These are phyloP conservation scores for Cytospora piceicola DNA, from an alignment of 2,329 filamentous ascomycete genomes.

Conservation along the genomic window DNA sequence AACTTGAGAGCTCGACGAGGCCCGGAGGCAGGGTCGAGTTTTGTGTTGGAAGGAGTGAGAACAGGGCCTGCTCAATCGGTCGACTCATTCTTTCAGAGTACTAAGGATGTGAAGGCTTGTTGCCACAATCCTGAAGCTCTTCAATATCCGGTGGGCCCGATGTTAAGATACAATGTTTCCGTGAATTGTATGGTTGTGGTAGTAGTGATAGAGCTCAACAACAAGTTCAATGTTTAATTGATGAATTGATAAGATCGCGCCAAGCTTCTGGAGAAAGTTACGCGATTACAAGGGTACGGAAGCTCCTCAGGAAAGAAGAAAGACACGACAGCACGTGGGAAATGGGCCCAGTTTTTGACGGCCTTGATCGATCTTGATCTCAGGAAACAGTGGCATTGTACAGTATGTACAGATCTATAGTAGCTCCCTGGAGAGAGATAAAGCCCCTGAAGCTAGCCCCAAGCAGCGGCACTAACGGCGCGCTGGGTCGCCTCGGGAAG, in stretches of 20 bases:
- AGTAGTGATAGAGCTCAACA: background rate
- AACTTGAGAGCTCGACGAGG: conserved; percentile 72
- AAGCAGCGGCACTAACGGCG: background rate
- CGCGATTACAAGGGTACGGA: conserved; percentile 19
- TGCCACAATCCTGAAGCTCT: background rate
- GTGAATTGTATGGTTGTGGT: background rate
- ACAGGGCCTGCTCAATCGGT: conserved; percentile 72
- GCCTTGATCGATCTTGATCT: background rate
- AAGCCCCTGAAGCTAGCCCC: conserved; percentile 13
- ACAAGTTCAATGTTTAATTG: background rate
- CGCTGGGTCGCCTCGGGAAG: conserved; percentile 4
- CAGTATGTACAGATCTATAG: background rate
- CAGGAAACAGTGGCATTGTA: background rate
- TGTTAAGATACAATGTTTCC: background rate
- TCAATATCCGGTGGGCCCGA: no score
- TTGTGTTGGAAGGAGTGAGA: conserved; percentile 75
- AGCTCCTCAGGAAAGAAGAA: background rate
- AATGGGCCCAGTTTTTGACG: background rate
- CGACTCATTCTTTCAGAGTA: conserved; percentile 64
- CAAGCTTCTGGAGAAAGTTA: conserved; percentile 5
- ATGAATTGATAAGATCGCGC: conserved; percentile 12
- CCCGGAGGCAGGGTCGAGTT: conserved; percentile 67
- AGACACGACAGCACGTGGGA: conserved; percentile 28
- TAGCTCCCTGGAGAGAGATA: background rate
- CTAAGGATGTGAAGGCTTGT: background rate